A percentile compares a stretch with the other conserved stretches of the same genome.
These are phyloP conservation scores for Striga hermonthica DNA, from an alignment of 305 asterid species.

Conservation along the genomic window DNA sequence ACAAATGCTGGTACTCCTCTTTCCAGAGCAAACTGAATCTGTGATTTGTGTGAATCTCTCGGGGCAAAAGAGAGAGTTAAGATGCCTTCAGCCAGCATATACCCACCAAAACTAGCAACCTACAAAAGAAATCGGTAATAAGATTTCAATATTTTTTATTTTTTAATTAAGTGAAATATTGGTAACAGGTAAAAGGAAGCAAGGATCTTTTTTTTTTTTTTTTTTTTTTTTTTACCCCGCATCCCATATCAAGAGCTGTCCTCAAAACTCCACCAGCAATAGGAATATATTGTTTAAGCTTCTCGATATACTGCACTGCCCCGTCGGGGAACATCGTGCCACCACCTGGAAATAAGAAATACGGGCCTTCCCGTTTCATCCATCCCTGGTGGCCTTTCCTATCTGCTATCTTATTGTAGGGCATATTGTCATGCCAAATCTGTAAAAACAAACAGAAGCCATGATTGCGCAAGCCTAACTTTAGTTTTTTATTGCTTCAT, in stretches of 20 bases:
- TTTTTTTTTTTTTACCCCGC: slow-evolving; percentile 58
- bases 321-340: slow-evolving; percentile 99
- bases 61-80: slow-evolving; percentile 94
- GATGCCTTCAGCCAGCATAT: slow-evolving; percentile 76
- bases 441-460: slow-evolving; percentile 34
- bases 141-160: background rate
- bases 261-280: slow-evolving; percentile 83
- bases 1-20: slow-evolving; percentile 96
- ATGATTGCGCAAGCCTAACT: slow-evolving; percentile 10
- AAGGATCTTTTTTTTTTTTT: slow-evolving; percentile 2
- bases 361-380: slow-evolving; percentile 91
- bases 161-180: background rate
- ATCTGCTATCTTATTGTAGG: slow-evolving; percentile 87
- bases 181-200: no score
- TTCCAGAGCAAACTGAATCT: slow-evolving; percentile 96
- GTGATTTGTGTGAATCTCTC: slow-evolving; percentile 93
- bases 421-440: slow-evolving; percentile 98
- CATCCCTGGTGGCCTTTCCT: slow-evolving; percentile 97
- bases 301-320: slow-evolving; percentile 86
- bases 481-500: no score
- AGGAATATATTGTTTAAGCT: slow-evolving; percentile 88
- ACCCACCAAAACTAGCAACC: slow-evolving; percentile 99
- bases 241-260: slow-evolving; percentile 99
- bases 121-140: slow-evolving; percentile 31
- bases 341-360: slow-evolving; percentile 94